Evolutionary conservation across 192 early-diverging fungal species (phyloP).

Genomic region (Entomortierella lignicola): DNA sequence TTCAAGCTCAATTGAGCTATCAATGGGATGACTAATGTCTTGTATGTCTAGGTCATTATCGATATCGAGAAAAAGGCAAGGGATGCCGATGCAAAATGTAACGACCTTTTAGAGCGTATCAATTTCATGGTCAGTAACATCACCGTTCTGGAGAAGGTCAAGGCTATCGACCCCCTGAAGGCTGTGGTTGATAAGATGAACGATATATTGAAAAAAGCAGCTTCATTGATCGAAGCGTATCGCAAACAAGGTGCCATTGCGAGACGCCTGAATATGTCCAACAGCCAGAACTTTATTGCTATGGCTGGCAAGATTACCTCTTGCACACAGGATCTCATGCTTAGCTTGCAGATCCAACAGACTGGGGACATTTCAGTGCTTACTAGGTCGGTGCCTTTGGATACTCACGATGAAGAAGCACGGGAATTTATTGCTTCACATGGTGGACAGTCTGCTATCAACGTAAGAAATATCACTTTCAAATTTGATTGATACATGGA

Average conservation of each 20-base stretch:
- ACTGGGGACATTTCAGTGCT: constrained; percentile 61
- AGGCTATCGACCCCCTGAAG: constrained; percentile 43
- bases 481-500: neutral
- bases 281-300: constrained; percentile 57
- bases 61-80: constrained; percentile 61
- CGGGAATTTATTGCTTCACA: constrained; percentile 54
- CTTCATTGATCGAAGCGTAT: constrained; percentile 59
- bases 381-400: constrained; percentile 36
- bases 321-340: constrained; percentile 63
- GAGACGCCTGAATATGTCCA: constrained; percentile 61
- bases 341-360: constrained; percentile 67
- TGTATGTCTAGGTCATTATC: constrained; percentile 54
- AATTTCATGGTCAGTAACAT: constrained; percentile 66
- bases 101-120: constrained; percentile 65
- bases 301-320: constrained; percentile 52
- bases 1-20: neutral
- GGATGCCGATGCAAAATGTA: constrained; percentile 64
- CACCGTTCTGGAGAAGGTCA: constrained; percentile 57
- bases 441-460: constrained; percentile 55
- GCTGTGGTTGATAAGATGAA: constrained; percentile 57
- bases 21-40: neutral
- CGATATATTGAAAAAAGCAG: constrained; percentile 53
- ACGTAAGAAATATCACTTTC: constrained; percentile 20
- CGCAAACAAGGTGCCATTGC: constrained; percentile 62
- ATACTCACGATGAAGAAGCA: constrained; percentile 59